Evolutionary conservation across 495 filamentous ascomycete genomes (phyloP), one percentile per base, ranked within the genome.

Genomic region (Clavariopsis aquatica): DNA sequence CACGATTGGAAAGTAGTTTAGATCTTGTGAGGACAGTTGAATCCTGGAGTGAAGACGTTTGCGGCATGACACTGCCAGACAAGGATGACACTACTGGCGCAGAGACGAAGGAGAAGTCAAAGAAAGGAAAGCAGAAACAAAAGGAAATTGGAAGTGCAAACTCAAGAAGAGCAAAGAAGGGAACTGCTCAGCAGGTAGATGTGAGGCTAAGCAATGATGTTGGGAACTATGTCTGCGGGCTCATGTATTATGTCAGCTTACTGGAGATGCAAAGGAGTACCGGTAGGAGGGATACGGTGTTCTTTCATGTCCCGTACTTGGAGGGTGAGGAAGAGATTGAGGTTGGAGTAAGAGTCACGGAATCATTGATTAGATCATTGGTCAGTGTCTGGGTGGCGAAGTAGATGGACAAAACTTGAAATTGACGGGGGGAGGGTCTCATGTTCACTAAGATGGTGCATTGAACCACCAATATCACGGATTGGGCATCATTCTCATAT

Each of bases 201-300:
- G 59, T 74, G 8, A 62, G 64, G 41, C 15, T 61, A 15, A 68
- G 49, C 12, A 68, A 74, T 57, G 72, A 74, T 69, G 72, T 75
- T 24, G 73, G 72, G 31, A 70, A 57, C 49, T 75, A 68, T 64
- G 64, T 72, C 0, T 74, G 72, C 68, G 73, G 73, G n/a, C 73
- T 74, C 46, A 49, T 74, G 13, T 75, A 72, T 60, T 75, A 71
- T 53, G 52, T 62, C 1, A 65, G 52, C 20, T 52, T 75, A 52
- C 41, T 57, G 49, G 64, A 67, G 64, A 67, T 67, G 64, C 57
- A 62, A 56, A 69, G 52, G 34, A 52, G n/a, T 23, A 56, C 28
- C 13, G 53, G 57, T 20, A 57, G 49, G 61, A 43, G 61, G 28
- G 52, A 60, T 60, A 51, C 56, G 23, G 61, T 65, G 29, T 69